Percentiles rank a stretch among this genome's conserved stretches.
phyloP scores from a whole-genome alignment of 345 rosid genomes.

The Euphorbia lathyris region DNA sequence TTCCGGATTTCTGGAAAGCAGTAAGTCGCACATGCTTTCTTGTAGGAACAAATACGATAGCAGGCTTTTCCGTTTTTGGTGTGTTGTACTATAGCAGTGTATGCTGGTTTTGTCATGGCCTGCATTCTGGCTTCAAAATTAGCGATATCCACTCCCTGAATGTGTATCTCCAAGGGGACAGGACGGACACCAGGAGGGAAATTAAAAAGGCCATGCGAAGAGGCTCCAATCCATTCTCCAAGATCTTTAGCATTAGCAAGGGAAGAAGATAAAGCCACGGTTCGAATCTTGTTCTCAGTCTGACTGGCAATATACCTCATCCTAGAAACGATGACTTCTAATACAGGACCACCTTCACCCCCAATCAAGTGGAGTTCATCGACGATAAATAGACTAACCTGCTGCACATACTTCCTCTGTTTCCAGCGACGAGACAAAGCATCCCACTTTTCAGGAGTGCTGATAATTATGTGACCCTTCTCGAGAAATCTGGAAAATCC shows the following conservation, averaged over 20 bases:
- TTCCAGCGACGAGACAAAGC: slow-evolving; percentile 96
- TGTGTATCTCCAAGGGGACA: slow-evolving; percentile 89
- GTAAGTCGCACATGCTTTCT: slow-evolving; percentile 82
- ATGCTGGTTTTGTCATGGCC: slow-evolving; percentile 89
- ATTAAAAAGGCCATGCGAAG: slow-evolving; percentile 89
- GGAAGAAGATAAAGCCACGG: slow-evolving; percentile 90
- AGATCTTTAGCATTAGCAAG: slow-evolving; percentile 96
- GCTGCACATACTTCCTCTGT: slow-evolving; percentile 77
- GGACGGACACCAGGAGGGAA: slow-evolving; percentile 92
- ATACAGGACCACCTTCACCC: slow-evolving; percentile 85
- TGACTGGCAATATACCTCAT: slow-evolving; percentile 89
- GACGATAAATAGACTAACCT: slow-evolving; percentile 83
- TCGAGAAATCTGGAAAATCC: slow-evolving; percentile 89
- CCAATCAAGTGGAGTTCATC: slow-evolving; percentile 97
- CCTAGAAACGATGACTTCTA: slow-evolving; percentile 93
- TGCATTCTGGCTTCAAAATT: slow-evolving; percentile 95
- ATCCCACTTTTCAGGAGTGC: slow-evolving; percentile 98
- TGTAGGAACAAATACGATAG: slow-evolving; percentile 82
- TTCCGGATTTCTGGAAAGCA: slow-evolving; percentile 22
- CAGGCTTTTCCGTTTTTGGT: slow-evolving; percentile 78
- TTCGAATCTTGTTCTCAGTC: slow-evolving; percentile 71
- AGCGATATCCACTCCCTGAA: slow-evolving; percentile 85
- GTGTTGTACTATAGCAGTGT: slow-evolving; percentile 75
- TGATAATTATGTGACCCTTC: slow-evolving; percentile 75
- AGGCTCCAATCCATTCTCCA: slow-evolving; percentile 95